A percentile compares a stretch with the other conserved stretches of the same genome.
phyloP scores from a whole-genome alignment of 352 stramenopile species.

The Globisporangium spinosum region DNA sequence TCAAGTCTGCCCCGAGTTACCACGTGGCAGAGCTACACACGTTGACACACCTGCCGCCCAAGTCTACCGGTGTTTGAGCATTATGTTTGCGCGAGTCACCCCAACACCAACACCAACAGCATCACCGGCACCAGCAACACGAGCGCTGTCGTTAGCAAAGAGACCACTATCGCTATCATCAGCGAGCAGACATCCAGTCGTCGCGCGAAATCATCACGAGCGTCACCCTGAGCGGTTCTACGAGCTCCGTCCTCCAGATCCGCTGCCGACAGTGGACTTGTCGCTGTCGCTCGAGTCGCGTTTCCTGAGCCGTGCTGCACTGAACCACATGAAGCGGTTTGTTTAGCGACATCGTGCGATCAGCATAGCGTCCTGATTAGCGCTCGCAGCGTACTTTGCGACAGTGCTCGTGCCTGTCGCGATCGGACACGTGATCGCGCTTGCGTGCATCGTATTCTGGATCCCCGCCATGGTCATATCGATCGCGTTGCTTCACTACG shows the following conservation, averaged over 20 bases:
- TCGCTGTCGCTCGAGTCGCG: conserved; percentile 10
- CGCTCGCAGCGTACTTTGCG: background rate
- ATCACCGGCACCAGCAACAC: background rate
- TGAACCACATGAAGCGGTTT: background rate
- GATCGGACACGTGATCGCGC: background rate
- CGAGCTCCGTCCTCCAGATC: background rate
- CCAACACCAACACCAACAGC: background rate
- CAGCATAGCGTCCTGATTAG: background rate
- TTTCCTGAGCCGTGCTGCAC: background rate
- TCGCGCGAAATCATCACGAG: background rate
- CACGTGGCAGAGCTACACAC: background rate
- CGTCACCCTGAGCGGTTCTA: background rate
- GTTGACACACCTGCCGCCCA: too few relatives aligned
- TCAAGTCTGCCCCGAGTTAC: background rate
- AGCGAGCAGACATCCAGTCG: background rate
- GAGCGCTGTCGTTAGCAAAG: background rate
- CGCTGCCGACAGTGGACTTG: conserved; percentile 6
- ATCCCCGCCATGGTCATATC: background rate
- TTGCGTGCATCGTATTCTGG: background rate
- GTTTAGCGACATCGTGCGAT: background rate
- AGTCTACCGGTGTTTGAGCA: background rate
- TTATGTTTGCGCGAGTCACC: background rate
- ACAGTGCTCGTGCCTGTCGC: background rate
- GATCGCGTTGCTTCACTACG: background rate
- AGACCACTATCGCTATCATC: background rate